Percentiles rank a stretch among this genome's conserved stretches.
Evolutionary conservation across 2,329 filamentous ascomycete species (phyloP).

Genomic region (Trichophyton simii): DNA sequence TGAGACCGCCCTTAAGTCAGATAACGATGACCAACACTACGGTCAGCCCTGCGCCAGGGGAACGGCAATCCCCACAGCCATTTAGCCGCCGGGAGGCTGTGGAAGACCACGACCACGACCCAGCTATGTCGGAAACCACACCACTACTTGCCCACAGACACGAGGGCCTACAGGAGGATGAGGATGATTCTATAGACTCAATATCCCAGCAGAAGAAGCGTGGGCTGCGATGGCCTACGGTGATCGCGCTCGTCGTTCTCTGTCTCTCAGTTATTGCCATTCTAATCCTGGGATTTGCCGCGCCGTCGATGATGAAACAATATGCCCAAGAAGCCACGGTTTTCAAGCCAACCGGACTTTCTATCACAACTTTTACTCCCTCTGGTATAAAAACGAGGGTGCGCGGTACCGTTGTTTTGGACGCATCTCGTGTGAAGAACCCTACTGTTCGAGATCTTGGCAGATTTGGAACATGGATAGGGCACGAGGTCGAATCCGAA

Average conservation of each 20-base stretch:
- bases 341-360: constrained; percentile 70
- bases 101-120: not conserved
- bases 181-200: not conserved
- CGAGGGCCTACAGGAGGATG: constrained; percentile 13
- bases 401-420: constrained; percentile 68
- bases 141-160: constrained; percentile 29
- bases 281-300: constrained; percentile 66
- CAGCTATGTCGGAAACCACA: constrained; percentile 27
- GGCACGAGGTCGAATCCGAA: constrained; percentile 60
- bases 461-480: constrained; percentile 65
- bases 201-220: constrained; percentile 10
- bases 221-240: constrained; percentile 57
- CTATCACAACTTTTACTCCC: constrained; percentile 71
- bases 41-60: not conserved
- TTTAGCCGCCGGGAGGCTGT: not conserved
- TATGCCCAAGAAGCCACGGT: constrained; percentile 76
- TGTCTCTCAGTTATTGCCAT: constrained; percentile 53
- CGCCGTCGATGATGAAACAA: constrained; percentile 65
- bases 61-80: not conserved
- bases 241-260: constrained; percentile 58
- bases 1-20: not conserved
- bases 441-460: constrained; percentile 63
- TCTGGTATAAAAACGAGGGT: constrained; percentile 68
- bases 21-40: not conserved
- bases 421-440: constrained; percentile 62